Evolutionary conservation across 164 flowering plant species (phyloP), one percentile per base, ranked within the genome.

Genomic region (Cinnamomum micranthum): DNA sequence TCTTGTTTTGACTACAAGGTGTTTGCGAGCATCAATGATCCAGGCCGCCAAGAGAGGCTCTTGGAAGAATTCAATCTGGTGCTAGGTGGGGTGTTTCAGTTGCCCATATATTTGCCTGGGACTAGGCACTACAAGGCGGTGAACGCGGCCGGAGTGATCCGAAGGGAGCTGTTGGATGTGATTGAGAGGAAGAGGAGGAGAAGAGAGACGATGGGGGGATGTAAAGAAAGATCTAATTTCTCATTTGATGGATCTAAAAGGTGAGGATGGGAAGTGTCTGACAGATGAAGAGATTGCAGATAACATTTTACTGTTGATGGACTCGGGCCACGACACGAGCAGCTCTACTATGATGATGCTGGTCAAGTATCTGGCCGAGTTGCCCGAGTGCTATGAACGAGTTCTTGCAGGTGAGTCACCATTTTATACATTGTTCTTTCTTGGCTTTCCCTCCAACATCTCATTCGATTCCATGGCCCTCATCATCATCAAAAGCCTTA

Each of bases 61-160:
- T 73, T 66, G 50, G 59, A 72, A 2, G 60, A 62, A 6, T 72
- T 79, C 50, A 41, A 15, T 2, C 28, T 50, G 22, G 15, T 79
- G 62, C 71, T 77, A 1, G 11, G 47, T 2, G 81, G 81, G 31
- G 19, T 76, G 27, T 19, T 76, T 3, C 27, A 75, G 2, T 19
- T 75, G 2, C 76, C 78, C 1, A 23, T 79, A 0, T n/a, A 76
- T 72, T 62, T 90, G 22, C 93, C 91, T 0, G 90, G 89, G 12
- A 88, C 90, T 2, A 78, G 86, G 0, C 71, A 71, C 52, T 59
- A 72, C 63, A 25, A 62, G 20, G 82, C 71, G 25, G 47, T 58
- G 47, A 80, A 70, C 70, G 82, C 79, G 1, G 67, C 82, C 3
- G 71, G 65, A 0, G 22, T 22, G 23, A 77, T 88, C 3, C 66